Percentiles rank a stretch among this genome's conserved stretches.
Evolutionary conservation across 805 yeast species (phyloP).

Genomic region (Saccharomycopsis capsularis): DNA sequence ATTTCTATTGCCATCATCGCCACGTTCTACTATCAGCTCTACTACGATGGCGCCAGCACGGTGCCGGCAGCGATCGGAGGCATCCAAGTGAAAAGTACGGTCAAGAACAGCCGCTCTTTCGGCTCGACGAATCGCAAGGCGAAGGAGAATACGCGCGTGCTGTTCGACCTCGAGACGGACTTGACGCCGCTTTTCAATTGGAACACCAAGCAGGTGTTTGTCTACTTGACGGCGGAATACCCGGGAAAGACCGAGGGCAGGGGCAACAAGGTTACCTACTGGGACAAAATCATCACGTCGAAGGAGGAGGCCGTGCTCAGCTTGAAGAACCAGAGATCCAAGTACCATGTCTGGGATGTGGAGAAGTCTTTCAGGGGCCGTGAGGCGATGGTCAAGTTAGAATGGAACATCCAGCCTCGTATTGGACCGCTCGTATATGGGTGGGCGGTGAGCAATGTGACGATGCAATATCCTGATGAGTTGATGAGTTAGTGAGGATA

Average conservation of each 20-base stretch:
- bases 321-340: conserved; percentile 49
- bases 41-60: conserved; percentile 37
- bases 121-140: conserved; percentile 63
- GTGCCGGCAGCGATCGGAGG: conserved; percentile 33
- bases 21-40: conserved; percentile 44
- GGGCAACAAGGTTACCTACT: conserved; percentile 68
- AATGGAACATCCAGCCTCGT: conserved; percentile 91
- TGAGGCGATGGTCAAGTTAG: conserved; percentile 61
- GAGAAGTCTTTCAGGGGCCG: conserved; percentile 50
- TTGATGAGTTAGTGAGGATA: not conserved
- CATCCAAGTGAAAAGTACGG: conserved; percentile 31
- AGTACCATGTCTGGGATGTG: conserved; percentile 85
- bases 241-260: conserved; percentile 34
- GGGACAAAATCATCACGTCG: conserved; percentile 76
- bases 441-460: conserved; percentile 29
- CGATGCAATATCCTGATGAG: conserved; percentile 7
- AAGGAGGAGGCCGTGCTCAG: conserved; percentile 52
- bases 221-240: conserved; percentile 83
- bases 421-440: conserved; percentile 79
- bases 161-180: conserved; percentile 71
- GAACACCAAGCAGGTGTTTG: conserved; percentile 96
- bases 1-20: conserved; percentile 42
- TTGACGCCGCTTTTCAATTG: conserved; percentile 80
- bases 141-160: conserved; percentile 67
- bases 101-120: conserved; percentile 49